Evolutionary conservation across 2,329 filamentous ascomycete genomes (phyloP), one percentile per base, ranked within the genome.

Genomic region (Fusarium multiceps): DNA sequence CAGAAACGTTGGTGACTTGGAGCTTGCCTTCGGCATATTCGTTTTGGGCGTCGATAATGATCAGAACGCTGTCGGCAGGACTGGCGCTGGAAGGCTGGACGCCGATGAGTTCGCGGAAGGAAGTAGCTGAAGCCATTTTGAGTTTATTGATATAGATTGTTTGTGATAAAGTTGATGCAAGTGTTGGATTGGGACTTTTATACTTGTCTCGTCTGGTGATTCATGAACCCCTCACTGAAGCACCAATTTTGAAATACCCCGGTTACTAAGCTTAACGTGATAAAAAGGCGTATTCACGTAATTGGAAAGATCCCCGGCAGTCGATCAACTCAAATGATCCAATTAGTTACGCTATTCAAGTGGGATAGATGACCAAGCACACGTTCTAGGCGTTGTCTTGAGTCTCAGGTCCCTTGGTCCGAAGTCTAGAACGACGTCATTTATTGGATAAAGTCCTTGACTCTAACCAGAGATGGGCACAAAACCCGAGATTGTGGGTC

Each of bases 21-120:
- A 92, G 83, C 7, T 83, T 80, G 48, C 90, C 90, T 4, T 82
- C 78, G 13, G 86, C 86, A 68, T 90, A 92, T 78, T 92, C 90
- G 74, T 91, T 91, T 74, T 92, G 90, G 2, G 90, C 90, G 75
- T 92, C 89, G 74, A 92, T 89, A 78, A 92, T 91, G 72, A 92
- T 78, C 46, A 92, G 83, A 3, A 86, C 85, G 67, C 85, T 88
- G 79, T 92, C 88, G 45, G 78, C 76, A 1, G 85, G 80, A 0
- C 86, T 85, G 10, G 89, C 89, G 1, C 85, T 86, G 16, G 86
- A 88, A 25, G 84, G 83, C 12, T 81, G 75, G 14, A 85, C 79
- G 60, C 89, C 89, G 57, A 91, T 23, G 3, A 64, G 27, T 4
- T 64, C 59, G 2, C 61, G 61, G 32, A 64, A 64, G 1, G 61